phyloP scores from a whole-genome alignment of 2,329 filamentous ascomycete species.

The Beauveria bassiana region DNA sequence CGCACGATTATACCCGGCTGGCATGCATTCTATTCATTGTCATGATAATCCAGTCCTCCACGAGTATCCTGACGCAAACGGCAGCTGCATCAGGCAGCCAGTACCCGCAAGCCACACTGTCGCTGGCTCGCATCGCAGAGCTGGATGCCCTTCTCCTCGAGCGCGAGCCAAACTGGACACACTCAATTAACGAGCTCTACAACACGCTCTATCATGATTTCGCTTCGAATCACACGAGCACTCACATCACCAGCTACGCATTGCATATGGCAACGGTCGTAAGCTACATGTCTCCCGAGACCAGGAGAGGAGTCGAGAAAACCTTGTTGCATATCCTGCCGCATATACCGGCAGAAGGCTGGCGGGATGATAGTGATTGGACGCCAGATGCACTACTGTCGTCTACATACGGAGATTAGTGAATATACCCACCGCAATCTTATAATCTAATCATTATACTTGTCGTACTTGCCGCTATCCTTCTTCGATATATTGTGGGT shows the following conservation, averaged over 20 bases:
- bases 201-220: background rate
- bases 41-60: background rate
- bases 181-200: background rate
- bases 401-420: constrained; percentile 1
- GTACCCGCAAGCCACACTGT: background rate
- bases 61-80: background rate
- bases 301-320: background rate
- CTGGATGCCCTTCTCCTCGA: background rate
- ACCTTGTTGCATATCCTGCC: background rate
- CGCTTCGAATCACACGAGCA: no score
- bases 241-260: background rate
- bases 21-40: constrained; percentile 2
- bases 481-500: background rate
- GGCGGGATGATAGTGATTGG: background rate
- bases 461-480: background rate
- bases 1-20: background rate
- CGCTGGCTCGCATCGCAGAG: background rate
- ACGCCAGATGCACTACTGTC: constrained; percentile 1
- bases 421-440: background rate
- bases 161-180: background rate
- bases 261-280: background rate
- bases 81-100: background rate
- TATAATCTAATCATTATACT: no score
- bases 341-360: background rate
- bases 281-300: background rate